These are phyloP conservation scores for Epichloe gansuensis DNA, from an alignment of 2,329 filamentous ascomycete species.

Conservation along the genomic window DNA sequence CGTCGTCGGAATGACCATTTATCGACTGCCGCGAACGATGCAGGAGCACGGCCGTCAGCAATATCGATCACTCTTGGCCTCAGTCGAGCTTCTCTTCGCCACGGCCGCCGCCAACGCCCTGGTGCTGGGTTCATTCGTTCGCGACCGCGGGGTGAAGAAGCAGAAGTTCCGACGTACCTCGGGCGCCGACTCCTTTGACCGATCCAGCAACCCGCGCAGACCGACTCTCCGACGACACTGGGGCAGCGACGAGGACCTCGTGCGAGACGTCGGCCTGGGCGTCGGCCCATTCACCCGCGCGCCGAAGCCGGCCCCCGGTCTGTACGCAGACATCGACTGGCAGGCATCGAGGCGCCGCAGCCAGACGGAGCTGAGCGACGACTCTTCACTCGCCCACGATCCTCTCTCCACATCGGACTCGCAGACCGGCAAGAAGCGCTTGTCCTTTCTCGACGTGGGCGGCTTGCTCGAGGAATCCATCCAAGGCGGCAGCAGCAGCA, in stretches of 20 bases:
- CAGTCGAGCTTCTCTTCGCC: constrained; percentile 79
- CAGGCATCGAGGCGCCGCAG: constrained; percentile 30
- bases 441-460: constrained; percentile 79
- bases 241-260: constrained; percentile 87
- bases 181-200: constrained; percentile 49
- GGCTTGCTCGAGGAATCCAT: constrained; percentile 49
- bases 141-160: constrained; percentile 84
- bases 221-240: constrained; percentile 51
- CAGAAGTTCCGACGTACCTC: constrained; percentile 61
- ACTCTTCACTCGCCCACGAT: constrained; percentile 27
- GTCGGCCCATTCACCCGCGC: constrained; percentile 30
- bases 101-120: constrained; percentile 78
- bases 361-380: constrained; percentile 30
- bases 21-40: constrained; percentile 71
- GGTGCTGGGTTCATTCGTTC: constrained; percentile 82
- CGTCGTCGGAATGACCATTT: constrained; percentile 67
- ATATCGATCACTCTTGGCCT: constrained; percentile 78
- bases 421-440: constrained; percentile 21
- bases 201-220: constrained; percentile 24
- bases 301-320: constrained; percentile 18
- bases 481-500: constrained; percentile 18
- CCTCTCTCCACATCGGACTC: constrained; percentile 17
- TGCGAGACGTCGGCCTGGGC: constrained; percentile 64
- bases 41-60: constrained; percentile 60
- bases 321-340: constrained; percentile 32